These are phyloP conservation scores for Ceriops decandra DNA, from an alignment of 345 rosid species.

Conservation along the genomic window DNA sequence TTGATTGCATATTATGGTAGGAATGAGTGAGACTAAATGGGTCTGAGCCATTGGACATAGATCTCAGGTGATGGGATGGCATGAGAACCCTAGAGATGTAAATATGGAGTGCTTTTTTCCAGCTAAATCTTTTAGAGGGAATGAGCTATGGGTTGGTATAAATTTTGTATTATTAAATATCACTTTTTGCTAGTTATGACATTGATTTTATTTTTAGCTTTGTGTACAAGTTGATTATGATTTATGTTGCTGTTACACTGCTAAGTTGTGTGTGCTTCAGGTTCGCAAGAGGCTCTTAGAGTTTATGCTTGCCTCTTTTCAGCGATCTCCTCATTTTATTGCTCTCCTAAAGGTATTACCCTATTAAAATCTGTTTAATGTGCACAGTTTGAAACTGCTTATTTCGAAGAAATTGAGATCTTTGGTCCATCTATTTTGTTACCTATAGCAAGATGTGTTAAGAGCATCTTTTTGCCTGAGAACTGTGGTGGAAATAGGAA, in stretches of 20 bases:
- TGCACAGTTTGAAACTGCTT: neutral
- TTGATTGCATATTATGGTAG: neutral
- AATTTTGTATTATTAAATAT: no score
- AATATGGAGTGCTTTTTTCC: neutral
- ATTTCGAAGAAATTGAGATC: neutral
- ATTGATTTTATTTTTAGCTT: neutral
- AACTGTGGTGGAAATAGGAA: neutral
- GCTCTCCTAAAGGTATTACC: slow-evolving; percentile 69
- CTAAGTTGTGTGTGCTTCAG: slow-evolving; percentile 32
- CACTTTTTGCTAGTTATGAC: no score
- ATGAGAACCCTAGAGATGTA: neutral
- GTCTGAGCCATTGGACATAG: no score
- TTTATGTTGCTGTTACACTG: neutral
- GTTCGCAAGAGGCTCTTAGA: slow-evolving; percentile 75
- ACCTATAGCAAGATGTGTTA: neutral
- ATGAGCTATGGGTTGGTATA: no score
- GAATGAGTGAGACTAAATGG: no score
- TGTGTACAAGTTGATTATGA: neutral
- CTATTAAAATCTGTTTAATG: slow-evolving; percentile 3
- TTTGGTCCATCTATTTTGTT: neutral
- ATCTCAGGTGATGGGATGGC: neutral
- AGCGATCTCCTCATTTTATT: slow-evolving; percentile 71
- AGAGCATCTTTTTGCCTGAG: neutral
- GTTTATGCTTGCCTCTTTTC: slow-evolving; percentile 88
- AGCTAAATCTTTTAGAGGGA: no score